A percentile compares a stretch with the other conserved stretches of the same genome.
Conservation (phyloP, 371 early-diverging fungal genomes). For the Mortierella sp. region DNA sequence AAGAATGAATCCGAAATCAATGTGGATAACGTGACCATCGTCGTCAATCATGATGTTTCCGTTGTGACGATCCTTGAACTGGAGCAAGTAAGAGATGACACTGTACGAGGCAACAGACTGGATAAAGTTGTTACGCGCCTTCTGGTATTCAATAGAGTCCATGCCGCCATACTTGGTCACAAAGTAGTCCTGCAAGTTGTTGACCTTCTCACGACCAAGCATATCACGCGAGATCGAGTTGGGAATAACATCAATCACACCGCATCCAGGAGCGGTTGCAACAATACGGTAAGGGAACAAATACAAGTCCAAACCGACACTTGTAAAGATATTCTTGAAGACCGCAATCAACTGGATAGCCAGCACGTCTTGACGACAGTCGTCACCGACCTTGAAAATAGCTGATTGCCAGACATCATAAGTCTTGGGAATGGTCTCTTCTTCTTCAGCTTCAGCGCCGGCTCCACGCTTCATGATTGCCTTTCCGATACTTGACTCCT, state of each 20-base stretch:
- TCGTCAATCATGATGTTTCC: slow-evolving; percentile 99
- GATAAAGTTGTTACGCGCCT: slow-evolving; percentile 96
- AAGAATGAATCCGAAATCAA: slow-evolving; percentile 99
- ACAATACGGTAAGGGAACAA: slow-evolving; percentile 99
- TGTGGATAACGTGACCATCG: slow-evolving; percentile 98
- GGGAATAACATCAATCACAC: slow-evolving; percentile 99
- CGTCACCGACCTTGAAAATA: slow-evolving; percentile 99
- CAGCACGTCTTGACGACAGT: slow-evolving; percentile 99
- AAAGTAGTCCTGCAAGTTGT: slow-evolving; percentile 96
- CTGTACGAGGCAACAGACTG: slow-evolving; percentile 98
- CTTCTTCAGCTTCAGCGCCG: slow-evolving; percentile 54
- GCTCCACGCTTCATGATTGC: slow-evolving; percentile 60
- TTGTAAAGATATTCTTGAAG: slow-evolving; percentile 96
- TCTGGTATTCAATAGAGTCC: slow-evolving; percentile 91
- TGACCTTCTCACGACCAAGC: slow-evolving; percentile 98
- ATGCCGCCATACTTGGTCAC: slow-evolving; percentile 94
- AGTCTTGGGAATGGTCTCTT: slow-evolving; percentile 42
- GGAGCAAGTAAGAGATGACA: slow-evolving; percentile 94
- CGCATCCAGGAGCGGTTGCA: slow-evolving; percentile 97
- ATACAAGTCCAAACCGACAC: slow-evolving; percentile 94
- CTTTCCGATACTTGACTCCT: slow-evolving; percentile 64
- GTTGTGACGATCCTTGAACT: slow-evolving; percentile 99
- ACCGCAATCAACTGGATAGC: slow-evolving; percentile 98
- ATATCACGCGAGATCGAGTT: slow-evolving; percentile 98
- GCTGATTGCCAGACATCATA: slow-evolving; percentile 82